Evolutionary conservation across 2,329 filamentous ascomycete genomes (phyloP).

Genomic region (Huntiella abstrusa): DNA sequence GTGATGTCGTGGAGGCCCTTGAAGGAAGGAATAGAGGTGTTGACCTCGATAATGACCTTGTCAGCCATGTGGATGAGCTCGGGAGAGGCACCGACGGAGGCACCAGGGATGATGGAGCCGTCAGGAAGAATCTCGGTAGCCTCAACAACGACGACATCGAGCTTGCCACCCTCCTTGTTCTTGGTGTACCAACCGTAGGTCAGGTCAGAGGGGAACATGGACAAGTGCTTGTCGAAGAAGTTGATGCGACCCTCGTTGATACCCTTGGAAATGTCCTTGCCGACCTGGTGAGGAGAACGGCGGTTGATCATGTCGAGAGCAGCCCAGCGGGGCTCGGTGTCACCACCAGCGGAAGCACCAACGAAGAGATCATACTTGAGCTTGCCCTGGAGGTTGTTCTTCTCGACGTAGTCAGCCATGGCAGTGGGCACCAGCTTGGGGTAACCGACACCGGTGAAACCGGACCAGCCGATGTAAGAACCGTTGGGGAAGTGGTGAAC

Average conservation of each 20-base stretch:
- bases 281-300: slow-evolving; percentile 70
- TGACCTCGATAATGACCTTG: slow-evolving; percentile 86
- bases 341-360: slow-evolving; percentile 72
- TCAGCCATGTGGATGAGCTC: slow-evolving; percentile 82
- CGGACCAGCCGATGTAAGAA: slow-evolving; percentile 78
- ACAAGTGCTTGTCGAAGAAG: slow-evolving; percentile 86
- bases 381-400: slow-evolving; percentile 67
- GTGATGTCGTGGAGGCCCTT: slow-evolving; percentile 83
- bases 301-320: slow-evolving; percentile 75
- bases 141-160: slow-evolving; percentile 74
- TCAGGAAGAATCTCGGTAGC: slow-evolving; percentile 75
- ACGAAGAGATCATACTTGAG: slow-evolving; percentile 77
- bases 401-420: slow-evolving; percentile 74
- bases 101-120: slow-evolving; percentile 73
- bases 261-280: slow-evolving; percentile 75
- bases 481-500: slow-evolving; percentile 67
- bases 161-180: slow-evolving; percentile 50
- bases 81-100: slow-evolving; percentile 67
- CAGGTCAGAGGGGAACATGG: slow-evolving; percentile 77
- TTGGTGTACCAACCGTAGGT: slow-evolving; percentile 71
- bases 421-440: slow-evolving; percentile 59
- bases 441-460: slow-evolving; percentile 80
- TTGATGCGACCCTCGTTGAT: slow-evolving; percentile 80
- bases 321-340: slow-evolving; percentile 90
- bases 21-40: slow-evolving; percentile 68